These are phyloP conservation scores for Phalaenopsis hybrid DNA, from an alignment of 116 monocot genomes.

Conservation along the genomic window DNA sequence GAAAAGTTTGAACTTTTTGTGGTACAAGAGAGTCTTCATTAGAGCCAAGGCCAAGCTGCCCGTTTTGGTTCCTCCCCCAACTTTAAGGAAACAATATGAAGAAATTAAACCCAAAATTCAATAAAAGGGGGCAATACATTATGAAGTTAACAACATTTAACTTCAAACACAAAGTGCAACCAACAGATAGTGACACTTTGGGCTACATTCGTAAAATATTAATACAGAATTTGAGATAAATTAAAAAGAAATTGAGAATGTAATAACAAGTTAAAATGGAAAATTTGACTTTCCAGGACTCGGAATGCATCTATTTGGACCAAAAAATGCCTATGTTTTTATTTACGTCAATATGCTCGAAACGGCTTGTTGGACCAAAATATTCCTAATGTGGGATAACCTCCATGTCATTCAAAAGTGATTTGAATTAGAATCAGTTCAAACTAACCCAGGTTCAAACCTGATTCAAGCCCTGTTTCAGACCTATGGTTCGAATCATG, in stretches of 20 bases:
- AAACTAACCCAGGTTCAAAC: too few species aligned
- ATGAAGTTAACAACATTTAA: neutral
- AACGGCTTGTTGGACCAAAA: too few species aligned
- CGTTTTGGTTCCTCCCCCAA: constrained; percentile 99
- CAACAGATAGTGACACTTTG: neutral
- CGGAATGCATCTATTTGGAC: too few species aligned
- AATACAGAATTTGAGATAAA: neutral
- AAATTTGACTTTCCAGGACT: too few species aligned
- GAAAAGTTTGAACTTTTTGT: constrained; percentile 76
- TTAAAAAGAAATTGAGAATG: neutral
- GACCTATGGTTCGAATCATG: too few species aligned
- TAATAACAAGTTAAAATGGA: neutral
- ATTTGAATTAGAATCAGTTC: too few species aligned
- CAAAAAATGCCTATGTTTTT: too few species aligned
- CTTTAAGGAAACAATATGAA: constrained; percentile 33
- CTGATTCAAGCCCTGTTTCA: too few species aligned
- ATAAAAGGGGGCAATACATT: neutral
- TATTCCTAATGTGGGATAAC: too few species aligned
- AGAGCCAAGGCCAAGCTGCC: constrained; percentile 95
- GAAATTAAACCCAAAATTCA: neutral
- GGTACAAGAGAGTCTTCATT: constrained; percentile 88
- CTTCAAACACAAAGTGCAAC: neutral
- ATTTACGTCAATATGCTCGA: too few species aligned
- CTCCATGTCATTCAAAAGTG: too few species aligned
- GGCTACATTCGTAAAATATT: neutral